These are phyloP conservation scores for Schizothecium vesticola DNA, from an alignment of 495 filamentous ascomycete genomes.

Conservation along the genomic window DNA sequence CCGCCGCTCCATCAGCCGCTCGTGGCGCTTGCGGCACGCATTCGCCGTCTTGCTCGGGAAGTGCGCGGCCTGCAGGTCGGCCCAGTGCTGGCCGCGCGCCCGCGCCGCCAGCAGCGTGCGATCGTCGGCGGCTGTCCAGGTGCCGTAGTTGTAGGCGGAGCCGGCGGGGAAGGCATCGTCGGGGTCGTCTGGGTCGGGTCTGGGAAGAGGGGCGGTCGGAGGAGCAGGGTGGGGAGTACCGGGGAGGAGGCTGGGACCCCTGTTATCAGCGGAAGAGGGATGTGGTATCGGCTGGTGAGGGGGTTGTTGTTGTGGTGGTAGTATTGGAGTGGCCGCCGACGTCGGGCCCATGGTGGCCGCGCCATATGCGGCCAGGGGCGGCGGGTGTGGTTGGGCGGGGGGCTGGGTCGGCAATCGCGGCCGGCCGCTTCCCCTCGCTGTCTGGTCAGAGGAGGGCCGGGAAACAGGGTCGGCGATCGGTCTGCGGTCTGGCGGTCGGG, in stretches of 20 bases:
- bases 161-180: slow-evolving; percentile 11
- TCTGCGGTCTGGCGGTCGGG: not conserved
- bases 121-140: slow-evolving; percentile 62
- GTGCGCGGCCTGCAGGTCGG: slow-evolving; percentile 58
- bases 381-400: not conserved
- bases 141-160: slow-evolving; percentile 44
- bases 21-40: slow-evolving; percentile 74
- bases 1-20: slow-evolving; percentile 62
- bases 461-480: not conserved
- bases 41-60: slow-evolving; percentile 71
- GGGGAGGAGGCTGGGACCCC: not conserved
- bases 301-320: not conserved
- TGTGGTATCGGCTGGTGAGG: not conserved
- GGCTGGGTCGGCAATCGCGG: not conserved
- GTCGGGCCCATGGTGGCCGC: slow-evolving; percentile 1
- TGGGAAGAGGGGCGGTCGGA: not conserved
- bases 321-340: not conserved
- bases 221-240: too few species aligned
- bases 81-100: slow-evolving; percentile 61
- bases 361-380: slow-evolving; percentile 11
- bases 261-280: not conserved
- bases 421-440: not conserved
- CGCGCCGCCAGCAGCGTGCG: slow-evolving; percentile 57
- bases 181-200: not conserved
- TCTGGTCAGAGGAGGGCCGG: not conserved